These are phyloP conservation scores for Collybia sordida DNA, from an alignment of 768 basidiomycete genomes.

Conservation along the genomic window DNA sequence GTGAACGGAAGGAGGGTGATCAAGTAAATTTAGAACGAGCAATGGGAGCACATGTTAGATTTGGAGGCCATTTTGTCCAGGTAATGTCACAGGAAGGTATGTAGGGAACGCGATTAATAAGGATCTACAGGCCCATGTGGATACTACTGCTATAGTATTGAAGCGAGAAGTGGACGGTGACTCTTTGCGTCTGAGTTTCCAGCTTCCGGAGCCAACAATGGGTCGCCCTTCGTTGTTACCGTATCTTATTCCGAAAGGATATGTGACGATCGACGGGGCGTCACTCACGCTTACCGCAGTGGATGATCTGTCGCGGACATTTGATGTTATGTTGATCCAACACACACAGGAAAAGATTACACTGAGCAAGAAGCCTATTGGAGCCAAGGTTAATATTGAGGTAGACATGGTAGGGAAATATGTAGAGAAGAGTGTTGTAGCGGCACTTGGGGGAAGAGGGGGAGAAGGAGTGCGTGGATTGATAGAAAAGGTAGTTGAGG, in stretches of 20 bases:
- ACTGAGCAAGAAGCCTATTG: conserved; percentile 69
- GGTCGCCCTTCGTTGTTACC: conserved; percentile 64
- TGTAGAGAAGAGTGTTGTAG: conserved; percentile 78
- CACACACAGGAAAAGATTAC: conserved; percentile 92
- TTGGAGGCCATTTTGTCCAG: conserved; percentile 98
- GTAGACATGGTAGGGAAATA: conserved; percentile 95
- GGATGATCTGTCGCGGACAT: conserved; percentile 56
- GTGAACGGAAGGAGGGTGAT: conserved; percentile 75
- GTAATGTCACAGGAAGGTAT: conserved; percentile 35
- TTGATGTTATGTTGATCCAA: conserved; percentile 93
- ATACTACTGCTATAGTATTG: conserved; percentile 79
- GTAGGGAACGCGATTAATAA: background rate
- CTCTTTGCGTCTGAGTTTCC: conserved; percentile 83
- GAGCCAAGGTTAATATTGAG: conserved; percentile 90
- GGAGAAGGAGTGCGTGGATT: conserved; percentile 44
- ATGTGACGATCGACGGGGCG: conserved; percentile 90
- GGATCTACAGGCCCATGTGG: conserved; percentile 80
- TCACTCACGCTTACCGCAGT: conserved; percentile 90
- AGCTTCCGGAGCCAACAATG: conserved; percentile 60
- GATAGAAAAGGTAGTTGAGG: conserved; percentile 60
- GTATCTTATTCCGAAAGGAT: conserved; percentile 93
- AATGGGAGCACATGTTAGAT: conserved; percentile 87
- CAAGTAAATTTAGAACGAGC: conserved; percentile 93
- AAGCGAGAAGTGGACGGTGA: conserved; percentile 75
- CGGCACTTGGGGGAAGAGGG: conserved; percentile 59